Percentiles rank a stretch among this genome's conserved stretches.
Conservation (phyloP, 768 basidiomycete genomes). For the Russula earlei region DNA sequence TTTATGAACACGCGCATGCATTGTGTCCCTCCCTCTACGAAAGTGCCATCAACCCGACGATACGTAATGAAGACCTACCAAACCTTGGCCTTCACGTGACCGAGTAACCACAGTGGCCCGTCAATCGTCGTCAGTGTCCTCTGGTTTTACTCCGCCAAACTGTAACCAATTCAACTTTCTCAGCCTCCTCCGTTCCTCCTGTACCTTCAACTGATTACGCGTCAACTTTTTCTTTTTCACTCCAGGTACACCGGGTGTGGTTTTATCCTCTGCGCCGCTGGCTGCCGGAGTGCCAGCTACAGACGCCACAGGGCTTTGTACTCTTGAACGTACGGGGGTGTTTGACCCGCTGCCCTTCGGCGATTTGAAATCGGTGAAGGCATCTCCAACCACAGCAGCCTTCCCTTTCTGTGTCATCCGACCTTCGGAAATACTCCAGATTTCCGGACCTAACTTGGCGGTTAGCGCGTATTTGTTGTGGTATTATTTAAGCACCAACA, state of each 20-base stretch:
- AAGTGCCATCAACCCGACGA: neutral
- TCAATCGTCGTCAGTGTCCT: constrained; percentile 56
- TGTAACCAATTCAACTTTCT: constrained; percentile 79
- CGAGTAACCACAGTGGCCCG: neutral
- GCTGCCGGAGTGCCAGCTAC: constrained; percentile 63
- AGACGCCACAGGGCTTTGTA: constrained; percentile 64
- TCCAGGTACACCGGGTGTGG: constrained; percentile 31
- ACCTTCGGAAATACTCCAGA: constrained; percentile 89
- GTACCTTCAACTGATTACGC: constrained; percentile 82
- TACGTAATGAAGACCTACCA: too few relatives aligned
- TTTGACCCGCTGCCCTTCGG: constrained; percentile 62
- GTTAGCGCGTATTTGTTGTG: constrained; percentile 19
- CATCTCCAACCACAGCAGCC: constrained; percentile 74
- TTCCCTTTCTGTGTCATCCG: constrained; percentile 85
- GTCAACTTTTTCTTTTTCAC: constrained; percentile 89
- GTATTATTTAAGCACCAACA: constrained; percentile 41
- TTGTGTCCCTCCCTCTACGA: constrained; percentile 5
- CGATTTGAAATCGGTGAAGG: constrained; percentile 60
- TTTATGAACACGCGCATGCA: neutral
- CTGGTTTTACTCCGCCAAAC: constrained; percentile 72
- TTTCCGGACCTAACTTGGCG: constrained; percentile 60
- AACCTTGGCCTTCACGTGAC: too few relatives aligned
- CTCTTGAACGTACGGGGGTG: constrained; percentile 61
- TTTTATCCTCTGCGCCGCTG: constrained; percentile 64
- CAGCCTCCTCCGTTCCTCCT: constrained; percentile 73